Evolutionary conservation across 139 green algal genomes (phyloP), one percentile per base, ranked within the genome.

Genomic region (Pleodorina starrii): DNA sequence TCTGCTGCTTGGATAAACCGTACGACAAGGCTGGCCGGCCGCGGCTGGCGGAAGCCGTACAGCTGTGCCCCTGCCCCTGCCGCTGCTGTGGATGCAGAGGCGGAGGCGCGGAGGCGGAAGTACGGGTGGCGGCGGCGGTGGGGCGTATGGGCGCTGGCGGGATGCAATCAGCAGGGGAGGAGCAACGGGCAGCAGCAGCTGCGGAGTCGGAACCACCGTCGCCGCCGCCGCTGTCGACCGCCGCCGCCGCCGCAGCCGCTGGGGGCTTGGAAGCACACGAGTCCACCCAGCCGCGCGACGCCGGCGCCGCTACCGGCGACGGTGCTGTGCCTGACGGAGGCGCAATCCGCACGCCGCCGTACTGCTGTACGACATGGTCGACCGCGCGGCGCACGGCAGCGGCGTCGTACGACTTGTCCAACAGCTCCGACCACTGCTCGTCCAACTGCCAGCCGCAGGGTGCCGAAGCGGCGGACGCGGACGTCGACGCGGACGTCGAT

Each of bases 331-430:
- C 2, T 12, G 40, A 36, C 36, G 27, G 51, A 0, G 38, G 21
- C 38, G 66, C 35, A 17, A 76, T 48, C 19, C 40, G 57, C 27
- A 63, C 29, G 29, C n/a, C 5, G 2, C 5, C 25, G n/a, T 46
- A 79, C 63, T 40, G 29, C n/a, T 7, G 42, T 40, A 87, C 63
- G 5, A 78, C 63, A 25, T 6, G 7, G 17, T 66, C 81, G 9
- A 87, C 81, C 11, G 43, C 43, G 0, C 44, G 81, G 23, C 81
- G 81, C 7, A 78, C 81, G 5, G 63, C 63, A 0, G 43, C n/a
- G 10, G 63, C 60, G 35, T 87, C 81, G 63, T 68, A 87, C 60
- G 43, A 51, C 5, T 0, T 17, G 32, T 87, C 81, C 43, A 87
- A 29, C 27, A 36, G 16, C 60, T 44, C 60, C 0, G 42, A 35